Conservation (phyloP, 2,329 filamentous ascomycete genomes). For the Nannizziopsis barbatae region DNA sequence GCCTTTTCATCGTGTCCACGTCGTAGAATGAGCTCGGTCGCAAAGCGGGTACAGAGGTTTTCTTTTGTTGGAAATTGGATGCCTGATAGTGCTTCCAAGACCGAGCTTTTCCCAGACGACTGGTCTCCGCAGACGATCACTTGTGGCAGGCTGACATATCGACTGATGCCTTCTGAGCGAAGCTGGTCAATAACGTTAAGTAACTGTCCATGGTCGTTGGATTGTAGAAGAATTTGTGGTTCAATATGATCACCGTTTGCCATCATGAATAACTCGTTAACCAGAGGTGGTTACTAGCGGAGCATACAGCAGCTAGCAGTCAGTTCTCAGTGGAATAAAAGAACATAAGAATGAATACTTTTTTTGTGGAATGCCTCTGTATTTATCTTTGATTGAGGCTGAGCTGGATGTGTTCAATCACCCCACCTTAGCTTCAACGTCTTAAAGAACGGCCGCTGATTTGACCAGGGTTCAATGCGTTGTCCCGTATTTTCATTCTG, state of each 20-base stretch:
- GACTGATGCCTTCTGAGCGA: constrained; percentile 39
- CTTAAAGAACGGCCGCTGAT: too few relatives aligned
- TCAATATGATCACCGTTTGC: not conserved
- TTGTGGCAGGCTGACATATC: constrained; percentile 30
- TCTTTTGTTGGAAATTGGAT: constrained; percentile 22
- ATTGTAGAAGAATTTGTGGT: constrained; percentile 13
- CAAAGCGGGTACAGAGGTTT: constrained; percentile 25
- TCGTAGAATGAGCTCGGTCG: constrained; percentile 22
- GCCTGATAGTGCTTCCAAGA: constrained; percentile 24
- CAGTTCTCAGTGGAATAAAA: too few relatives aligned
- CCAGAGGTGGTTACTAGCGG: not conserved
- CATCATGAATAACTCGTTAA: not conserved
- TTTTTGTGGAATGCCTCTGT: too few relatives aligned
- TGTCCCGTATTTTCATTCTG: too few relatives aligned
- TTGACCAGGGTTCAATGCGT: too few relatives aligned
- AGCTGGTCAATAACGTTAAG: constrained; percentile 46
- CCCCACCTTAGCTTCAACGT: too few relatives aligned
- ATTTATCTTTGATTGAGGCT: too few relatives aligned
- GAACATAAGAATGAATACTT: too few relatives aligned
- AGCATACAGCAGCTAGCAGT: not conserved
- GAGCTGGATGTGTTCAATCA: too few relatives aligned
- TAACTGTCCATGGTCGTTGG: constrained; percentile 36
- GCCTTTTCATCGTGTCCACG: constrained; percentile 8
- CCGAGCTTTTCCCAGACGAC: constrained; percentile 24
- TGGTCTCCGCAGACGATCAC: constrained; percentile 25